Evolutionary conservation across 2,329 filamentous ascomycete genomes (phyloP).

Genomic region (Neonectria punicea): DNA sequence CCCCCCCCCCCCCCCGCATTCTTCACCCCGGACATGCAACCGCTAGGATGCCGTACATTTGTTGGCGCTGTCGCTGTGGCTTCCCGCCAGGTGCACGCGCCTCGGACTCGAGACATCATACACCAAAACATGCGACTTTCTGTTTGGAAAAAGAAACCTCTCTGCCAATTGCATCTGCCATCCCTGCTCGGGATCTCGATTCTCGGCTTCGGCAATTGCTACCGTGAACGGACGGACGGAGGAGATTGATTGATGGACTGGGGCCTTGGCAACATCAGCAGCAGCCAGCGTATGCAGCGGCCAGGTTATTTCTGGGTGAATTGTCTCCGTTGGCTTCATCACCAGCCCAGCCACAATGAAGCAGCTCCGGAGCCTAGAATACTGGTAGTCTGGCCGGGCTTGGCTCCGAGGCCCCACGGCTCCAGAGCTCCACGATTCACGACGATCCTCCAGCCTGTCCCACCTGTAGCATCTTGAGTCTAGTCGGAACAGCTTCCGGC

Average conservation of each 20-base stretch:
- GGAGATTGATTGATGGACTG: neutral
- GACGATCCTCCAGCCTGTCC: neutral
- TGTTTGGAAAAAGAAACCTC: conserved; percentile 7
- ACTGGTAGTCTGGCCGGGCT: neutral
- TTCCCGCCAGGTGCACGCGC: neutral
- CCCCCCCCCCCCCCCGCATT: conserved; percentile 18
- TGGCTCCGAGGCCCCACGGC: neutral
- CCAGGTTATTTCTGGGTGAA: neutral
- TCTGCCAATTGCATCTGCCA: neutral
- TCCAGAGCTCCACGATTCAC: neutral
- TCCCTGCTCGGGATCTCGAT: conserved; percentile 9
- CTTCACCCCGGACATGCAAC: conserved; percentile 10
- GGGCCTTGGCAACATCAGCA: neutral
- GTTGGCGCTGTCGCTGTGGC: neutral
- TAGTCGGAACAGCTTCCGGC: neutral
- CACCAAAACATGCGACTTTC: neutral
- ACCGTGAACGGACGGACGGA: conserved; percentile 5
- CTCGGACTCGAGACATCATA: neutral
- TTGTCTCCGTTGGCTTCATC: neutral
- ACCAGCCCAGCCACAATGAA: neutral
- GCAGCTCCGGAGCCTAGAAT: neutral
- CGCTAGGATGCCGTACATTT: conserved; percentile 1
- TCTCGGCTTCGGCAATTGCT: conserved; percentile 9
- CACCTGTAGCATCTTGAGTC: neutral
- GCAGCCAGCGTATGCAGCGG: neutral